Evolutionary conservation across 2,329 filamentous ascomycete species (phyloP), one percentile per base, ranked within the genome.

Genomic region (Ophiostoma pallidulum): DNA sequence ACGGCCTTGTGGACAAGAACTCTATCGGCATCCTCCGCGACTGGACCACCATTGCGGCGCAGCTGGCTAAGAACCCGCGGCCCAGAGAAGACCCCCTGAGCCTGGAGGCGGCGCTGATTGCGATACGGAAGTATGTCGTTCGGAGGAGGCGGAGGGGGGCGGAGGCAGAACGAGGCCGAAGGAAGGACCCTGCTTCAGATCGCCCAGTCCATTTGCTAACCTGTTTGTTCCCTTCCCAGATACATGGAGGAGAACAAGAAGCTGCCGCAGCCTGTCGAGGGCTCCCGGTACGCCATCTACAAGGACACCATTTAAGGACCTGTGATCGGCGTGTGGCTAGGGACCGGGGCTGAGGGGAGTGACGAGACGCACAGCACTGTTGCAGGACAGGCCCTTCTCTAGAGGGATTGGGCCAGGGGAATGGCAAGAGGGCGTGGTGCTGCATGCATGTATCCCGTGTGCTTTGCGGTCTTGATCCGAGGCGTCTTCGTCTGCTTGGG

Each of bases 201-300:
- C 29, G 26, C 12, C 19, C 33, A 20, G 8, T 13, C 12, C 33
- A 28, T 19, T 16, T 16, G 18, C 50, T 60, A 19, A 59, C 33
- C 45, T 29, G 19, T 45, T 31, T n/a, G n/a, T 18, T 31, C n/a
- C 6, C 45, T 39, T 42, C 43, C 29, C 51, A 94, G 90, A 67
- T 94, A 86, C 65, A 97, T 98, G 92, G 91, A 91, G 26, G 78
- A 90, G 51, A 82, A 97, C 71, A 96, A 96, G 78, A 97, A 97
- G 70, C 80, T 96, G 26, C 85, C 88, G 12, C 92, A 98, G 66
- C 92, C 92, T 35, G 78, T 86, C 4, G 92, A 98, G 70, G 90
- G 89, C 50, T 80, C 85, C 42, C 72, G 60, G 51, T 66, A 58
- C 28, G 52, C 58, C 16, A 56, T 61, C 3, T 65, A 64, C 53